Evolutionary conservation across 495 filamentous ascomycete species (phyloP), one percentile per base, ranked within the genome.

Genomic region (Lasiosphaeria miniovina): DNA sequence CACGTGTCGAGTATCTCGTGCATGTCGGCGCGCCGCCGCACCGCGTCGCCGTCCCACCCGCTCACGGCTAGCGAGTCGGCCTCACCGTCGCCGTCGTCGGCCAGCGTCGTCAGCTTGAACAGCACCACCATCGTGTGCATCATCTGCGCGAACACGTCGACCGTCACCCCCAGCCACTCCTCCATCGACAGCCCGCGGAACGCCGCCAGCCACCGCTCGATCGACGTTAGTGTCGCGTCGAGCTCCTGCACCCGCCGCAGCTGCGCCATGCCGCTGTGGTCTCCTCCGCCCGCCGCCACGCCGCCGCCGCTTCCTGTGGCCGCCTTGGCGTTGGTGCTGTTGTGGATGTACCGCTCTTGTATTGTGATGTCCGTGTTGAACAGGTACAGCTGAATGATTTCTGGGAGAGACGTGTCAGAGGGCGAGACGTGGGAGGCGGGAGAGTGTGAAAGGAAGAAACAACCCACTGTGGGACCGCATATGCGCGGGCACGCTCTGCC

Each of bases 41-140:
- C 58, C n/a, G 61, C 57, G 7, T 59, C 55, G 6, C 49, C 52
- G 43, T 71, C 68, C 68, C 68, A 71, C n/a, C 59, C 66, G n/a
- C 62, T 61, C 31, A 6, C 12, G 5, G 38, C 7, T 3, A 24
- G 24, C 24, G 24, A 24, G 24, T 24, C 24, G 24, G 24, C 24
- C 1, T 24, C 24, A 2, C 15, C 43, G 12, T 46, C 12, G 4
- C 15, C 12, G 6, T 9, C 15, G 6, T 65, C 66, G 36, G 68
- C 62, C 32, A 78, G 59, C 0, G 69, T 77, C 7, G 71, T 67
- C 6, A 83, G 70, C 38, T 68, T 73, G 66, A 75, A 83, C 12
- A 80, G 58, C 4, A 65, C 65, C 7, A 78, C 65, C 0, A 81
- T 33, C 43, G 68, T 72, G 41, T 75, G 74, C 6, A 73, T 67